phyloP scores from a whole-genome alignment of 148 eudicot species.

The Bassia scoparia region DNA sequence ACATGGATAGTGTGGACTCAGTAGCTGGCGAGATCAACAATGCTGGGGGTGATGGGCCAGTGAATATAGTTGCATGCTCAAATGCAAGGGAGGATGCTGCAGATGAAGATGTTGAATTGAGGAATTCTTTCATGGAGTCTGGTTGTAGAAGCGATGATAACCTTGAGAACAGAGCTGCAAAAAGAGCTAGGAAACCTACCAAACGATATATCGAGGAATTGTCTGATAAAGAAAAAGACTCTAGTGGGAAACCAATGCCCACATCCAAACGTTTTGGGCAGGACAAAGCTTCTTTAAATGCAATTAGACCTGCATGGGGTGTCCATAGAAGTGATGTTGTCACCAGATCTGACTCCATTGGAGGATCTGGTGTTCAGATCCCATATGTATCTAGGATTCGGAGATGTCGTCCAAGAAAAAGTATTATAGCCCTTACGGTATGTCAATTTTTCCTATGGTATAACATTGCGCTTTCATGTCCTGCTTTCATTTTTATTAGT shows the following conservation, averaged over 20 bases:
- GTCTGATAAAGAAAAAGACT: conserved; percentile 63
- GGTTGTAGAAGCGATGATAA: conserved; percentile 43
- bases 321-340: conserved; percentile 39
- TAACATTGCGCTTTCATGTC: not conserved
- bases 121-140: conserved; percentile 35
- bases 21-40: conserved; percentile 37
- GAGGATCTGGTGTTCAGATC: conserved; percentile 86
- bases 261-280: conserved; percentile 36
- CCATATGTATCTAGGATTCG: conserved; percentile 87
- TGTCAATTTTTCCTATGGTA: not conserved
- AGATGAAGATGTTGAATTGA: conserved; percentile 24
- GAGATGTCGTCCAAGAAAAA: conserved; percentile 88
- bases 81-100: conserved; percentile 32
- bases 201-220: conserved; percentile 86
- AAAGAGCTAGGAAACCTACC: conserved; percentile 92
- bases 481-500: conserved; percentile 4
- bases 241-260: conserved; percentile 41
- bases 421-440: conserved; percentile 62
- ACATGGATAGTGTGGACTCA: conserved; percentile 30
- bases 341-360: conserved; percentile 76
- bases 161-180: conserved; percentile 48
- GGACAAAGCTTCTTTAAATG: conserved; percentile 28
- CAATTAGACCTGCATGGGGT: conserved; percentile 36
- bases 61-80: conserved; percentile 17
- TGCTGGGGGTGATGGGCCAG: conserved; percentile 33